Evolutionary conservation across 2,329 filamentous ascomycete genomes (phyloP).

Genomic region (Stemphylium vesicarium): DNA sequence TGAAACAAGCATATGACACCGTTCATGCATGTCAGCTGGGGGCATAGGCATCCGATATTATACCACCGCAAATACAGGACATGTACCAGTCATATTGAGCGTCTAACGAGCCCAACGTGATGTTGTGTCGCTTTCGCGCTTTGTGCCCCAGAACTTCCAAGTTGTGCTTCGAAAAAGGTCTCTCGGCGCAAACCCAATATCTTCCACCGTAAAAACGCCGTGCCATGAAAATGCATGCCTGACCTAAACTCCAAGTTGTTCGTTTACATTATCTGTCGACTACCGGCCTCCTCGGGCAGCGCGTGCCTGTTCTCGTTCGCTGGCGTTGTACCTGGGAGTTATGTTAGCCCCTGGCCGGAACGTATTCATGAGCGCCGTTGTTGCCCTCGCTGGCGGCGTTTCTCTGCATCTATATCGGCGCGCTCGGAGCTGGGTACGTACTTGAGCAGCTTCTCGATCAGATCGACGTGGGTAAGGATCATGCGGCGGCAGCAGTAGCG

Average conservation of each 20-base stretch:
- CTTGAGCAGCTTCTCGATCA: conserved; percentile 92
- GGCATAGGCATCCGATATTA: not conserved
- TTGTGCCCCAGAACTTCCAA: not conserved
- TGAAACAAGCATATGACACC: not conserved
- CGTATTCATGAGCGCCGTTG: conserved; percentile 2
- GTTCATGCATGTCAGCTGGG: not conserved
- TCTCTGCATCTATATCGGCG: conserved; percentile 7
- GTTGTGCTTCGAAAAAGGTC: not conserved
- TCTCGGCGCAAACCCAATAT: conserved; percentile 2
- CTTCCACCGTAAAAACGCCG: conserved; percentile 22
- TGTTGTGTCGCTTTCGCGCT: not conserved
- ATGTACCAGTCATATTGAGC: not conserved
- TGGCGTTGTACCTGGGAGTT: conserved; percentile 42
- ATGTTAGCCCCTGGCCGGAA: conserved; percentile 32
- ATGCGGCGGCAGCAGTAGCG: conserved; percentile 98
- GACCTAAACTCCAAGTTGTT: conserved; percentile 19
- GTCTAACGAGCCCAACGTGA: not conserved
- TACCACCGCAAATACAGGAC: not conserved
- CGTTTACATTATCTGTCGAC: conserved; percentile 8
- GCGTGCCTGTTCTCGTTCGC: conserved; percentile 43
- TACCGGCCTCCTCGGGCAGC: conserved; percentile 35
- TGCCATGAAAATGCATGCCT: conserved; percentile 24
- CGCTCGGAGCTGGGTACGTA: conserved; percentile 37
- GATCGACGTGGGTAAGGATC: conserved; percentile 99
- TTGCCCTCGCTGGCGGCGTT: conserved; percentile 1